Conservation (phyloP, 768 basidiomycete genomes). For the Thelephora aurantiotincta region DNA sequence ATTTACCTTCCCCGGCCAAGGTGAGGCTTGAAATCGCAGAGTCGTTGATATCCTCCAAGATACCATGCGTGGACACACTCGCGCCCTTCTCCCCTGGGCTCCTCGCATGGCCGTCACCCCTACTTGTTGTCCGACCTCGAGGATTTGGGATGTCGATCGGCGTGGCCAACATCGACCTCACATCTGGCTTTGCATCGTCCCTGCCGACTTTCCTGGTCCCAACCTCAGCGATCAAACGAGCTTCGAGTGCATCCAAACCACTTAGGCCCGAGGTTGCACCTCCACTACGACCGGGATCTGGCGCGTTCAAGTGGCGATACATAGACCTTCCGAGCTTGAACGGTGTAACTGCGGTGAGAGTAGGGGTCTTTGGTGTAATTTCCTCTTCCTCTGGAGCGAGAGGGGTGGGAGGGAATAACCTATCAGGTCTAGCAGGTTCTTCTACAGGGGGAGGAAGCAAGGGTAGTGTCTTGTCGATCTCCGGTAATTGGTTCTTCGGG, state of each 20-base stretch:
- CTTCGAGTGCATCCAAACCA: slow-evolving; percentile 64
- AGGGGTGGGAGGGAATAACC: slow-evolving; percentile 13
- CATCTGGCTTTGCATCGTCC: slow-evolving; percentile 18
- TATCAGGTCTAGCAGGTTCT: slow-evolving; percentile 17
- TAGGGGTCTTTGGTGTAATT: slow-evolving; percentile 15
- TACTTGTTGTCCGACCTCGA: neutral
- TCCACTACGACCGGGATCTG: neutral
- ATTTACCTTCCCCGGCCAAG: slow-evolving; percentile 18
- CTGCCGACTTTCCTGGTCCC: slow-evolving; percentile 41
- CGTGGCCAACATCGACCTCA: slow-evolving; percentile 18
- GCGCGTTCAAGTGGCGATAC: neutral
- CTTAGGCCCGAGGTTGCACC: slow-evolving; percentile 14
- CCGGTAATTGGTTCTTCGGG: neutral
- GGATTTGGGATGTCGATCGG: slow-evolving; percentile 22
- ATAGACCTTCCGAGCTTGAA: slow-evolving; percentile 11
- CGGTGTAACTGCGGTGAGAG: slow-evolving; percentile 17
- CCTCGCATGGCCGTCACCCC: neutral
- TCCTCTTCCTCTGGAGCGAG: slow-evolving; percentile 3
- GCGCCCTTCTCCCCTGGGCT: neutral
- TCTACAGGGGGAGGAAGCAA: slow-evolving; percentile 33
- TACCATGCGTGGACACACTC: no score
- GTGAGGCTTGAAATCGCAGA: slow-evolving; percentile 35
- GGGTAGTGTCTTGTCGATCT: slow-evolving; percentile 40
- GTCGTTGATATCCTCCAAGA: slow-evolving; percentile 21
- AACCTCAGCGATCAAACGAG: slow-evolving; percentile 53